Evolutionary conservation across 768 basidiomycete species (phyloP), one percentile per base, ranked within the genome.

Genomic region (Tylopilus cervinicoccineus): DNA sequence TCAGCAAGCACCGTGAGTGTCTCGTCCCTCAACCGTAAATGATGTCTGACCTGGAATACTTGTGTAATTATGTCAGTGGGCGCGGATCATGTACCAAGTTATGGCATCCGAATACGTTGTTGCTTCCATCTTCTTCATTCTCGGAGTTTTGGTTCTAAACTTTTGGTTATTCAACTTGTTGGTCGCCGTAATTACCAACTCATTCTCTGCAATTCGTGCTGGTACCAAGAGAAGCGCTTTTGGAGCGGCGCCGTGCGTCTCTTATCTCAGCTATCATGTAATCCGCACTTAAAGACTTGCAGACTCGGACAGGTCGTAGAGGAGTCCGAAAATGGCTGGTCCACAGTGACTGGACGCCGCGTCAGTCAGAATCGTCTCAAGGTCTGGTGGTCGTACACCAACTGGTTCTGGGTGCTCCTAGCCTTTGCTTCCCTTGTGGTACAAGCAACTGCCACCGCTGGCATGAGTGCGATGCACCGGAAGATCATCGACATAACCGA

Each of bases 111-210:
- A 98, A 61, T 93, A 85, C 68, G 89, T 88, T 61, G 69, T 85
- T 16, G 89, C 91, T 1, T 86, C 79, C 55, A 72, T 93, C 48
- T 97, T 90, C 70, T 96, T 90, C 72, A 85, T 97, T 51, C 69
- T 82, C 31, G 84, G 83, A 45, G 72, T 96, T 52, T 71, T 98
- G 54, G 77, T 96, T 16, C 76, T 96, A 58, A 95, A 96, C 66
- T 92, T 96, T 65, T 92, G 90, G 90, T 75, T 94, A 50, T 84
- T 94, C 73, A 93, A 93, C 63, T 68, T 96, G 33, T 87, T 94
- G 62, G 90, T 96, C 50, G 93, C 94, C n/a, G 93, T 95, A 20
- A 94, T 95, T 52, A 91, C 92, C 26, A 89, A 92, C 60, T 89
- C 90, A 0, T 97, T 98, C 64, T 81, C 81, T 14, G 88, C 86